Base-by-base conservation (phyloP, 768 basidiomycete species). In the Suillus subaureus region DNA sequence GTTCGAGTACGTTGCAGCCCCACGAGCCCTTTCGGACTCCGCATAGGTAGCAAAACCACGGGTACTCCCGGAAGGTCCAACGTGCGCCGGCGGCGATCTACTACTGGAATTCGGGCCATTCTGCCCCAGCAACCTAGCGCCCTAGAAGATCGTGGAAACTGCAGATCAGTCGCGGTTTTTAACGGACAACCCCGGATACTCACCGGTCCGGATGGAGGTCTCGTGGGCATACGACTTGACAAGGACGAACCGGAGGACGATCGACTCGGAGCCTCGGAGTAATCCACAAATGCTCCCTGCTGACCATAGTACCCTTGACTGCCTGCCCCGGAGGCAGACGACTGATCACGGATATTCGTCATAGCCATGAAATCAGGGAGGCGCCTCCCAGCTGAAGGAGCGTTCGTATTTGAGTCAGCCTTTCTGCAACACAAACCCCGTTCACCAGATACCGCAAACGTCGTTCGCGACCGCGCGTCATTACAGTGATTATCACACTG, bases 371-470 rank as follows among this genome's bases (percentile, higher is more conserved):
- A 76, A 42, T 76, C 75, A 1, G 75, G 75, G 21, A 78, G 60
- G 40, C 75, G 75, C 15, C 72, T 72, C 40, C 68, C 65, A 16
- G 68, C 15, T 5, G 54, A 42, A 28, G 4, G 68, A n/a, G 65
- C 7, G 40, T 49, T 65, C 7, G 68, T 26, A 58, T 69, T 21
- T n/a, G 65, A 61, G 15, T 70, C 70, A 6, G 61, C 54, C 62
- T 70, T 71, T 49, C 64, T 40, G 11, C 67, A 68, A 47, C 68
- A 69, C 0, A 72, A 45, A 8, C 67, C 74, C n/a, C 79, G 67
- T 64, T 82, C 81, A 13, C 80, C 79, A 0, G 79, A 75, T 1
- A 74, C 69, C 2, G 75, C 70, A 65, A 75, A 79, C 1, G 74
- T 70, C 21, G 74, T 68, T 23, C 70, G 70, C 40, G 71, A 63